Conservation (phyloP, 441 rosid genomes). For the Populus hybrid region DNA sequence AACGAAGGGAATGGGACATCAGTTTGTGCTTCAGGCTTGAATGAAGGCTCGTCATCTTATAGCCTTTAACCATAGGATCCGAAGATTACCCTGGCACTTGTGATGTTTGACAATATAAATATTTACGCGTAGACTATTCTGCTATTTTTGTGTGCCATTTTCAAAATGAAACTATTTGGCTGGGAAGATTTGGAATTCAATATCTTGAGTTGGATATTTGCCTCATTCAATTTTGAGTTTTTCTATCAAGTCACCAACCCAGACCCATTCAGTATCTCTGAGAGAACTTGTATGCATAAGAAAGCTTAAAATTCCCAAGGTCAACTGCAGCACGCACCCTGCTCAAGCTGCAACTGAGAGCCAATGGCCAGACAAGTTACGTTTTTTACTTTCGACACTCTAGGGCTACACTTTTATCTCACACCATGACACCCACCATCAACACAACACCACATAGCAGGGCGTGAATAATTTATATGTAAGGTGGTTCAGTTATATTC, state of each 20-base stretch:
- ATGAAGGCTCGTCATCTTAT: background rate
- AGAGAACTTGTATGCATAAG: no score
- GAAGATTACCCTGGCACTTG: constrained; percentile 1
- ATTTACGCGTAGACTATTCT: background rate
- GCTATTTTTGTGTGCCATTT: background rate
- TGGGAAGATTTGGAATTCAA: background rate
- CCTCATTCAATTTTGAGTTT: no score
- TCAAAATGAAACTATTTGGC: background rate
- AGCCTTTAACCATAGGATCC: background rate
- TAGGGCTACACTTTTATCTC: background rate
- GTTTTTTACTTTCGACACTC: no score
- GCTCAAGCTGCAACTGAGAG: no score
- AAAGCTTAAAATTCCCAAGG: no score
- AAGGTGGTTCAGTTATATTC: background rate
- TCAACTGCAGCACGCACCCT: no score
- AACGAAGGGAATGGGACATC: background rate
- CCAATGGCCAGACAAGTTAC: no score
- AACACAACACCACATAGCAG: background rate
- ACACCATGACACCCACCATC: background rate
- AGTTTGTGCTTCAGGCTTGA: background rate
- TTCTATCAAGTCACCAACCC: no score
- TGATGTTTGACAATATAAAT: background rate
- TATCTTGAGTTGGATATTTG: background rate
- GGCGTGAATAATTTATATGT: background rate
- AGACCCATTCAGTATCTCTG: background rate